Conservation (phyloP, 2,329 filamentous ascomycete species). For the Cladosporium sp. region DNA sequence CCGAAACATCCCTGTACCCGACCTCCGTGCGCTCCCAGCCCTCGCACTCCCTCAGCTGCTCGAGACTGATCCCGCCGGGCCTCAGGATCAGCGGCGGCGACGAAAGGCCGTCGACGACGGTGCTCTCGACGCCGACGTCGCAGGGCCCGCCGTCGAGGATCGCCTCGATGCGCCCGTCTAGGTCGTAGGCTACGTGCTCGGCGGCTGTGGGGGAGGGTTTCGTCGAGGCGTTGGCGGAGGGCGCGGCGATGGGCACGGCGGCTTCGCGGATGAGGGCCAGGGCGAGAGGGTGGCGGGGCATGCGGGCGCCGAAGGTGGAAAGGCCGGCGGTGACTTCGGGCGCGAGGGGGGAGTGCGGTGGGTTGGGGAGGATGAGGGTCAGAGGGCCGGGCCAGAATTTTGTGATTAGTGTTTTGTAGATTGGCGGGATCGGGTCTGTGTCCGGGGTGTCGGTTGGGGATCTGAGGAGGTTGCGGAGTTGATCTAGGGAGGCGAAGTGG, state of each 20-base stretch:
- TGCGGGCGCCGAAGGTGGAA: conserved; percentile 77
- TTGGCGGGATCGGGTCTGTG: conserved; percentile 55
- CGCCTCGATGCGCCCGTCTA: conserved; percentile 72
- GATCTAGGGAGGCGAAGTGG: conserved; percentile 74
- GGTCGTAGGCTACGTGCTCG: conserved; percentile 79
- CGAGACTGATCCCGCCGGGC: conserved; percentile 80
- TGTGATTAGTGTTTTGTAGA: conserved; percentile 72
- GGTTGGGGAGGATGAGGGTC: conserved; percentile 80
- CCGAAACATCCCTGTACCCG: conserved; percentile 71
- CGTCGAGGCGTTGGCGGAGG: conserved; percentile 90
- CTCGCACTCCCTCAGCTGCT: conserved; percentile 63
- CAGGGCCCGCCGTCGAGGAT: conserved; percentile 88
- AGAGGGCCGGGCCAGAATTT: conserved; percentile 92
- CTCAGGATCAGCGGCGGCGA: conserved; percentile 74
- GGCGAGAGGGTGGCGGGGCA: conserved; percentile 81
- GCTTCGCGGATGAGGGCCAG: conserved; percentile 77
- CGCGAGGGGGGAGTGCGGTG: conserved; percentile 63
- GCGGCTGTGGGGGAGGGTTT: conserved; percentile 88
- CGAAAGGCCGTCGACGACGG: conserved; percentile 85
- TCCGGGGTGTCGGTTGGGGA: conserved; percentile 16
- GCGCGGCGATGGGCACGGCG: conserved; percentile 75
- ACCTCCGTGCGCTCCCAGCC: conserved; percentile 77
- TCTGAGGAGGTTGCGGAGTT: conserved; percentile 60
- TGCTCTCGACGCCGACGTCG: conserved; percentile 88
- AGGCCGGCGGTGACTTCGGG: conserved; percentile 88